Percentiles rank a stretch among this genome's conserved stretches.
phyloP scores from a whole-genome alignment of 176 grass and related monocot genomes.

The Sorghum bicolor region DNA sequence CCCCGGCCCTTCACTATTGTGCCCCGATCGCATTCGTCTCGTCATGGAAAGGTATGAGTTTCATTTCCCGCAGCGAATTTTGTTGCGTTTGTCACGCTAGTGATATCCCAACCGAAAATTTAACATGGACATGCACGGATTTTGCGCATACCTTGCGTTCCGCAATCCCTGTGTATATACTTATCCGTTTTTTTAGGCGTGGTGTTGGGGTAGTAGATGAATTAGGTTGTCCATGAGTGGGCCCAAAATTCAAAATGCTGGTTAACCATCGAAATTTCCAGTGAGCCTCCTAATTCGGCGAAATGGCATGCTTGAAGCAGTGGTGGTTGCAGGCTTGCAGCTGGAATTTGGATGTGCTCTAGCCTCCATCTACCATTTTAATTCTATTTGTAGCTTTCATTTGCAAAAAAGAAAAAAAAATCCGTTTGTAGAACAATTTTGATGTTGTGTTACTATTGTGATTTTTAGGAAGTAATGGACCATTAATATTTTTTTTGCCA shows the following conservation, averaged over 20 bases:
- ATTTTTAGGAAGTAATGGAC: neutral
- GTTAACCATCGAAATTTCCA: neutral
- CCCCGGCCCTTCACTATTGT: neutral
- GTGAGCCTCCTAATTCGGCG: neutral
- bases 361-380: neutral
- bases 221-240: neutral
- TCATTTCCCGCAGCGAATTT: neutral
- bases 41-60: neutral
- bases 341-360: neutral
- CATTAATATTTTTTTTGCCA: constrained; percentile 22
- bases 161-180: neutral
- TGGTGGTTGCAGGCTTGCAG: neutral
- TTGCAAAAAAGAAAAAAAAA: neutral
- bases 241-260: neutral
- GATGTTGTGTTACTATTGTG: neutral
- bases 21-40: neutral
- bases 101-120: neutral
- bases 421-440: neutral
- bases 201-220: neutral
- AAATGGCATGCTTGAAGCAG: neutral
- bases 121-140: neutral
- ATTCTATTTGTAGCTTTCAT: neutral
- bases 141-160: neutral
- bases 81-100: neutral
- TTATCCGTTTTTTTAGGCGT: neutral